Percentiles rank a stretch among this genome's conserved stretches.
Conservation (phyloP, 768 basidiomycete species). For the Leccinum boreale region DNA sequence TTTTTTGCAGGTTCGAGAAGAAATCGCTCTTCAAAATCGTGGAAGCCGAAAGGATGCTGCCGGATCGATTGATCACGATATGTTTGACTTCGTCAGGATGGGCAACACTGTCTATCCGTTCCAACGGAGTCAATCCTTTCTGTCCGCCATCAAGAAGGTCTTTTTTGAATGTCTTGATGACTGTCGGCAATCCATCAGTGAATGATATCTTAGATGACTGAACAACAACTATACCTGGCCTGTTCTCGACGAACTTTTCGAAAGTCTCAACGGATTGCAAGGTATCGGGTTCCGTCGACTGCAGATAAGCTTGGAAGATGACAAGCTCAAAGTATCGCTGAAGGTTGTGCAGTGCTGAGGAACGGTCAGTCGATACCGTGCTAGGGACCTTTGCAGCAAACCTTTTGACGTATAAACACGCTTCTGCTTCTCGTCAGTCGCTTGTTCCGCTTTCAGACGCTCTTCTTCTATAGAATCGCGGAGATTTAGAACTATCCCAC, state of each 20-base stretch:
- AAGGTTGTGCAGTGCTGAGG: constrained; percentile 71
- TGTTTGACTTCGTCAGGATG: constrained; percentile 89
- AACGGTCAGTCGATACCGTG: constrained; percentile 5
- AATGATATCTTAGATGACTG: background rate
- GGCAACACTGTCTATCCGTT: constrained; percentile 70
- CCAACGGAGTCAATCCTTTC: constrained; percentile 78
- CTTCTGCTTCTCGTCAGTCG: constrained; percentile 68
- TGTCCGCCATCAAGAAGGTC: constrained; percentile 80
- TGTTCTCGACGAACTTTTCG: constrained; percentile 75
- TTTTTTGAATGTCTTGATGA: constrained; percentile 93
- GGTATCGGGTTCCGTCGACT: constrained; percentile 78
- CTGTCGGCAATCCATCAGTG: constrained; percentile 35
- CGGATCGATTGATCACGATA: constrained; percentile 80
- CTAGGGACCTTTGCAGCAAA: constrained; percentile 23
- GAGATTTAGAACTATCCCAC: constrained; percentile 78
- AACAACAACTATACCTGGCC: constrained; percentile 59
- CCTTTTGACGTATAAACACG: constrained; percentile 69
- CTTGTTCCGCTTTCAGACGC: constrained; percentile 72
- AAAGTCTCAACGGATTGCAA: constrained; percentile 71
- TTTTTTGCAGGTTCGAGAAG: constrained; percentile 92
- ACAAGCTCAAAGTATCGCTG: constrained; percentile 83
- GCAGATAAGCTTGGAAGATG: constrained; percentile 87
- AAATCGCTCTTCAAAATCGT: constrained; percentile 96
- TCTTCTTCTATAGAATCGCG: constrained; percentile 87
- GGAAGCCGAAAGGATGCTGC: constrained; percentile 83